Percentiles rank a stretch among this genome's conserved stretches.
These are phyloP conservation scores for Arctium minus DNA, from an alignment of 129 eudicot species.

Conservation along the genomic window DNA sequence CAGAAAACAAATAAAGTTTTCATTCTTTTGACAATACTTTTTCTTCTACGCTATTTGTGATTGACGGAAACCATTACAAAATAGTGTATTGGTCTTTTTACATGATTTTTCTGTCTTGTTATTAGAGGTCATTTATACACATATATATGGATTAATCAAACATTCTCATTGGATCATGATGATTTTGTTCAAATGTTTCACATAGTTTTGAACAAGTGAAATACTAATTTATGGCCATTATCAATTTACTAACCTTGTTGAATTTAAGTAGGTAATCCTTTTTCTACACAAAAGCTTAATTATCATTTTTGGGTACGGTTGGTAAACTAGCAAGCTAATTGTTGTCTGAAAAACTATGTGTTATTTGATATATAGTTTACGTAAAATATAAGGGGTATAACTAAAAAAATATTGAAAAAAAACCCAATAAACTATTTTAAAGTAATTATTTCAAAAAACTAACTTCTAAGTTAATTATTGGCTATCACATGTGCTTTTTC, in stretches of 20 bases:
- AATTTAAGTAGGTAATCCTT: neutral
- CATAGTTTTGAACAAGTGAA: no score
- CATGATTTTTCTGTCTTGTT: neutral
- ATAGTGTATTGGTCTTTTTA: neutral
- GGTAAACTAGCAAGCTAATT: neutral
- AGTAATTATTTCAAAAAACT: no score
- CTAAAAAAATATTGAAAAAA: no score
- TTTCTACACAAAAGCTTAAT: neutral
- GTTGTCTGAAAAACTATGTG: neutral
- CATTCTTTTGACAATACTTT: neutral
- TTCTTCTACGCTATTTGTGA: neutral
- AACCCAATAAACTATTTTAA: no score
- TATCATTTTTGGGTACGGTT: neutral
- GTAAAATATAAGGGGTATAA: no score
- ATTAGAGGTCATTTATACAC: neutral
- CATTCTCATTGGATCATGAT: neutral
- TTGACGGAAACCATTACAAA: neutral
- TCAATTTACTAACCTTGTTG: neutral
- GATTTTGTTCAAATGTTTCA: no score
- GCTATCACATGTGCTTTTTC: no score
- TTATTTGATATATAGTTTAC: neutral
- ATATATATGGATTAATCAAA: neutral
- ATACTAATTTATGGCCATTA: no score
- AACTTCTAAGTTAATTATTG: no score
- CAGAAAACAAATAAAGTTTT: neutral